Evolutionary conservation across 441 rosid genomes (phyloP).

Genomic region (Eutrema salsugineum): DNA sequence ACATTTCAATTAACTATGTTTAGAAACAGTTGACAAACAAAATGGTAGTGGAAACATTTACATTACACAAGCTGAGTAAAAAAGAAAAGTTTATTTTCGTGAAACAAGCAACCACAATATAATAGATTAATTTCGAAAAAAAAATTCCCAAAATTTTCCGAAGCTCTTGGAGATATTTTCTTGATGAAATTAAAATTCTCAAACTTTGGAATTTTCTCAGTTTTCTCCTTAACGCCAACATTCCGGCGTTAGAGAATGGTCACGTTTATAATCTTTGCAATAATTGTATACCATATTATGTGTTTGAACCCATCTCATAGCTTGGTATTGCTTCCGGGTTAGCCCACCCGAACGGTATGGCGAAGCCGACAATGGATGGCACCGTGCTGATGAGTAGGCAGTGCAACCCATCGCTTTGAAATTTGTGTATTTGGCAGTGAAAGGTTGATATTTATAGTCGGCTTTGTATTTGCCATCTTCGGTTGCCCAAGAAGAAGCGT

Average conservation of each 20-base stretch:
- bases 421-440: constrained; percentile 64
- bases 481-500: constrained; percentile 96
- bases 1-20: neutral
- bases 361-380: constrained; percentile 65
- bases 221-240: constrained; percentile 36
- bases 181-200: neutral
- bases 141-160: neutral
- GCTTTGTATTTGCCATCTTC: constrained; percentile 96
- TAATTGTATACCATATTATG: constrained; percentile 69
- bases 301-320: constrained; percentile 85
- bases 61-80: neutral
- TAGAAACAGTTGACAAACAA: constrained; percentile 2
- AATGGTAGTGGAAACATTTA: constrained; percentile 15
- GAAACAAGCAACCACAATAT: constrained; percentile 9
- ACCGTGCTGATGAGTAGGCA: constrained; percentile 56
- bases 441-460: constrained; percentile 88
- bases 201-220: neutral
- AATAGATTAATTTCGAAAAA: neutral
- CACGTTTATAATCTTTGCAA: constrained; percentile 69
- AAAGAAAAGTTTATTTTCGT: neutral
- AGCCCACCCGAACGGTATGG: constrained; percentile 74
- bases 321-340: constrained; percentile 51
- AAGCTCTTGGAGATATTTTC: neutral
- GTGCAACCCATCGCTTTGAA: constrained; percentile 84
- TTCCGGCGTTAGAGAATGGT: constrained; percentile 85